Base-by-base conservation (phyloP, 768 basidiomycete species). In the Leucogyrophana mollusca region DNA sequence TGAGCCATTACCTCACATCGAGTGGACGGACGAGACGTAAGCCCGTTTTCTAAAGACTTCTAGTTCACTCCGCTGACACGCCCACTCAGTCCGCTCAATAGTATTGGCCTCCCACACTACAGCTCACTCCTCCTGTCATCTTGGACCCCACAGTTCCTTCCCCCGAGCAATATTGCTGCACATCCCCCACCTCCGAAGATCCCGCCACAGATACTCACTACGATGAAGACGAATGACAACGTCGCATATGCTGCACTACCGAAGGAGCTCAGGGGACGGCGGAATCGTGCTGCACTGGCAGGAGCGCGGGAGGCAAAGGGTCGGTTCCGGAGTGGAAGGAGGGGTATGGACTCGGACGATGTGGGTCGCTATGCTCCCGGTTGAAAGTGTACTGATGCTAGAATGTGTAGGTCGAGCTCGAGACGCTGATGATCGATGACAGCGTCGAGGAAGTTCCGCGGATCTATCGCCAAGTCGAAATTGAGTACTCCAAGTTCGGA, bases 401-500 rank as follows among this genome's bases (percentile, higher is more conserved):
- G n/a, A n/a, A 30, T 32, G 25, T 44, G 46, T 52, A 83, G 82
- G 47, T 69, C 7, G 82, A 81, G 27, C 73, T 75, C 5, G 80
- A 83, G 23, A 72, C 72, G n/a, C 70, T 77, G 18, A 65, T 66
- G 4, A 72, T 75, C 41, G 81, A 82, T 45, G 73, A 78, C 42
- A 69, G 65, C 16, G 73, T 72, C 22, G 81, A 77, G 30, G 77
- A 81, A 22, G 79, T 93, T 39, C 91, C 94, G 1, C 79, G 77
- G 45, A 77, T 83, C 50, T 99, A 96, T 64, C 83, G 89, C 47
- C 87, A 85, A 57, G 94, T 96, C 13, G 94, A 97, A 67, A 99
- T 99, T 58, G 92, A 94, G 65, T 99, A 99, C 62, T 94, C 91
- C 32, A 95, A 94, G 59, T 99, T 99, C 58, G 95, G 95, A 4